These are phyloP conservation scores for Aristolochia contorta DNA, from an alignment of 164 flowering plant species.

Conservation along the genomic window DNA sequence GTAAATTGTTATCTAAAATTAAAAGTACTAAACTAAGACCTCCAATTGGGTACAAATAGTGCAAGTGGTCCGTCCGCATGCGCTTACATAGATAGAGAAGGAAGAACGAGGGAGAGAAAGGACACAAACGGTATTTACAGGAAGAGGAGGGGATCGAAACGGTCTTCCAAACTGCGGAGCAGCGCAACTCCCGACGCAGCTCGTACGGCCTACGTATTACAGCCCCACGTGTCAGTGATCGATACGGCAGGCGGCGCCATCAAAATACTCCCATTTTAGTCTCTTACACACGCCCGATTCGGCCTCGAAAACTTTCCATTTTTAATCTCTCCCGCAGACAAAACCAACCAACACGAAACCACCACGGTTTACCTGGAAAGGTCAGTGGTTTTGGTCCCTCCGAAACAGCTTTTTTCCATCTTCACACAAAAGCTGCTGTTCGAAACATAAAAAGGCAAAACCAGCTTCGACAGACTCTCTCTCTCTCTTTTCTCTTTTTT, in stretches of 20 bases:
- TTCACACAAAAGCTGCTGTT: background rate
- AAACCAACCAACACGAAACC: background rate
- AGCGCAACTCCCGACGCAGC: background rate
- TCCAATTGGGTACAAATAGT: too few species aligned
- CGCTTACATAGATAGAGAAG: too few species aligned
- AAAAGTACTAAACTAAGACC: too few species aligned
- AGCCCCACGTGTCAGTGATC: slow-evolving; percentile 38
- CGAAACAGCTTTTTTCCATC: background rate
- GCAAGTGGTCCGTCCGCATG: too few species aligned
- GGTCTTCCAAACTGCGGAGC: background rate
- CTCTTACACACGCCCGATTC: slow-evolving; percentile 7
- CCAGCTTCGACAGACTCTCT: too few species aligned
- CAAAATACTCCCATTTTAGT: background rate
- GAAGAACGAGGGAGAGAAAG: too few species aligned
- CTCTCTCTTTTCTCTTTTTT: too few species aligned
- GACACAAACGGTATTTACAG: too few species aligned
- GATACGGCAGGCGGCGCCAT: slow-evolving; percentile 19
- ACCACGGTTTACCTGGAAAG: background rate
- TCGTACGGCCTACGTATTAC: slow-evolving; percentile 7
- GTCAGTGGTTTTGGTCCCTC: too few species aligned
- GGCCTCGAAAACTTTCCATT: slow-evolving; percentile 16
- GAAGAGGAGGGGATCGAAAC: too few species aligned
- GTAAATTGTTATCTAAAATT: too few species aligned
- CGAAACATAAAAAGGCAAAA: background rate
- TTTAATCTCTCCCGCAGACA: background rate